Evolutionary conservation across 495 filamentous ascomycete species (phyloP), one percentile per base, ranked within the genome.

Genomic region (Apodospora peruviana): DNA sequence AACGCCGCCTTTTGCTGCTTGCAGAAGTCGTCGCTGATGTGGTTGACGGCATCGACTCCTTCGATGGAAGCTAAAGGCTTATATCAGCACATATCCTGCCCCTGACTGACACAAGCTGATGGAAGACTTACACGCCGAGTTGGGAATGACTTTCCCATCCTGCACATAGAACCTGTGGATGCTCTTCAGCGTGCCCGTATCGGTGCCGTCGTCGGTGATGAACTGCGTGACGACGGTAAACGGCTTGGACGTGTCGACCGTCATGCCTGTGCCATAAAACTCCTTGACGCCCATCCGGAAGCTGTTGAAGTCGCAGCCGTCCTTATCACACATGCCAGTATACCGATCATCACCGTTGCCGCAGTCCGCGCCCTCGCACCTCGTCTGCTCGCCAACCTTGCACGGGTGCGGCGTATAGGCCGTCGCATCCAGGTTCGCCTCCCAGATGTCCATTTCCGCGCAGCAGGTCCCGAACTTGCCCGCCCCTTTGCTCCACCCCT

Each of bases 161-260:
- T 88, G 84, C 3, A 84, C 77, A 62, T 87, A 87, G 59, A 82
- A 71, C 12, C 84, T 76, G 35, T 72, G 70, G 68, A 88, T 85
- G 62, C 80, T 74, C 35, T 54, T 64, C 19, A 88, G 70, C 5
- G 68, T 71, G 37, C 83, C 82, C 1, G 67, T 60, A 45, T 74
- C 60, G 20, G 77, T 83, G 47, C 73, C 74, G 59, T 80, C 73
- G 50, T 65, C 58, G 25, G 82, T 83, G 61, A 81, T 56, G 70
- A 88, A 88, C 59, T 86, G 84, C 5, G 84, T 88, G 38, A 87
- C 79, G 17, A 88, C 73, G n/a, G 85, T 88, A 52, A 88, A 63
- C 21, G 69, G 67, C 59, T 76, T 74, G 48, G 56, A 70, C 40
- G 81, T 82, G 64, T 88, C 79, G 55, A 88, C 72, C 5, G 62